Percentiles rank a stretch among this genome's conserved stretches.
phyloP scores from a whole-genome alignment of 192 early-diverging fungal species.

The Coemansia sp. region DNA sequence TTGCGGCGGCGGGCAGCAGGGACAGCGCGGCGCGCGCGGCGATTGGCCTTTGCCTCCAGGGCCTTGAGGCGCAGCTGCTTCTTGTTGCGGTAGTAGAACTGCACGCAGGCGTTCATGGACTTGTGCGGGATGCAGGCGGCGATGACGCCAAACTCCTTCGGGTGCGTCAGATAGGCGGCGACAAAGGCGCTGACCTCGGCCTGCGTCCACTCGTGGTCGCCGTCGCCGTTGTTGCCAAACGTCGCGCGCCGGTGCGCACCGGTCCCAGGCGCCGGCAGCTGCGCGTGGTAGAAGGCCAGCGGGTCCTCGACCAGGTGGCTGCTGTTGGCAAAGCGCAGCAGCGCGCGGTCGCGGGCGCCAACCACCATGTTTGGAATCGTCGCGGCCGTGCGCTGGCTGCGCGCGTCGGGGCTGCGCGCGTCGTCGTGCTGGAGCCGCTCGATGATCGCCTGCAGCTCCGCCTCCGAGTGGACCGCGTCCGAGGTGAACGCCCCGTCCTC shows the following conservation, averaged over 20 bases:
- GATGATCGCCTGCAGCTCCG: slow-evolving; percentile 75
- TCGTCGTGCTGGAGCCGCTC: slow-evolving; percentile 69
- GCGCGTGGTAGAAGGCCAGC: slow-evolving; percentile 61
- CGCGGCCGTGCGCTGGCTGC: slow-evolving; percentile 70
- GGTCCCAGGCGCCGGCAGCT: slow-evolving; percentile 25
- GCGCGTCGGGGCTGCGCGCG: slow-evolving; percentile 69
- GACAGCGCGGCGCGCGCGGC: slow-evolving; percentile 42
- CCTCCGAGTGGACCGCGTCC: slow-evolving; percentile 76
- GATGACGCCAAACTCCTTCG: slow-evolving; percentile 78
- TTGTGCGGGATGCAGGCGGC: slow-evolving; percentile 65
- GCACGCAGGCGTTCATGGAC: slow-evolving; percentile 67
- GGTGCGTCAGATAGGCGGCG: slow-evolving; percentile 64
- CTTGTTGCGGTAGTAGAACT: slow-evolving; percentile 80
- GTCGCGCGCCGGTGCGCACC: slow-evolving; percentile 23
- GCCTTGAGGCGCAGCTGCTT: slow-evolving; percentile 71
- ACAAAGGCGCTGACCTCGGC: slow-evolving; percentile 67
- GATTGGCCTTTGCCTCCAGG: slow-evolving; percentile 52
- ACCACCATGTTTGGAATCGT: slow-evolving; percentile 73
- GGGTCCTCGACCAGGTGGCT: slow-evolving; percentile 64
- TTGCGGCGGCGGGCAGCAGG: slow-evolving; percentile 47
- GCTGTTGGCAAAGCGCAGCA: slow-evolving; percentile 61
- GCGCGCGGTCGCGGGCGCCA: slow-evolving; percentile 58
- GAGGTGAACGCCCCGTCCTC: slow-evolving; percentile 56
- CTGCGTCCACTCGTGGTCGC: slow-evolving; percentile 64
- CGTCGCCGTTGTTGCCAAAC: slow-evolving; percentile 56